Percentiles rank a stretch among this genome's conserved stretches.
Conservation (phyloP, 345 rosid genomes). For the Turritis glabra region DNA sequence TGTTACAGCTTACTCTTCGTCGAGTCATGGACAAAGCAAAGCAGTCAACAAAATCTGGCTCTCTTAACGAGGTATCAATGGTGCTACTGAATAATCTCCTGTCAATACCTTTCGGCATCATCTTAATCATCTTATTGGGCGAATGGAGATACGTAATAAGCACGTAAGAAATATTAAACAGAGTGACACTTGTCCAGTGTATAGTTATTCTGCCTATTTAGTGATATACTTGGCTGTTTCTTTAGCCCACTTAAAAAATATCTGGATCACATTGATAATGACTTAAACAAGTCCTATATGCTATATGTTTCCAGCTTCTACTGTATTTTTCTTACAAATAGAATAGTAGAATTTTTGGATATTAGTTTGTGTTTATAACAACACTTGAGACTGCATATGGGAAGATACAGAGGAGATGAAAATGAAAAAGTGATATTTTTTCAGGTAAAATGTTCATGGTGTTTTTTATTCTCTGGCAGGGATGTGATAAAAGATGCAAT, state of each 20-base stretch:
- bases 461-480: conserved; percentile 44
- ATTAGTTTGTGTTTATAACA: background rate
- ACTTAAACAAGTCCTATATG: conserved; percentile 7
- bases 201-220: background rate
- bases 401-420: background rate
- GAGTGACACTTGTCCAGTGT: conserved; percentile 1
- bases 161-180: conserved; percentile 48
- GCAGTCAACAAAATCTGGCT: conserved; percentile 67
- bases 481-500: conserved; percentile 63
- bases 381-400: background rate
- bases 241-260: conserved; percentile 17
- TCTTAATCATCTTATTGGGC: conserved; percentile 58
- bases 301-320: conserved; percentile 14
- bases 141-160: conserved; percentile 81
- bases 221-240: conserved; percentile 1
- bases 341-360: background rate
- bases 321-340: background rate
- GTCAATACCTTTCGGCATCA: conserved; percentile 75
- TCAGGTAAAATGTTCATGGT: background rate
- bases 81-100: conserved; percentile 86
- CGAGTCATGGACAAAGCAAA: conserved; percentile 90
- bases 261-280: conserved; percentile 4
- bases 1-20: conserved; percentile 71
- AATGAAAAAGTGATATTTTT: background rate
- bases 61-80: conserved; percentile 86